These are phyloP conservation scores for Cucumis melo DNA, from an alignment of 306 rosid species.

Conservation along the genomic window DNA sequence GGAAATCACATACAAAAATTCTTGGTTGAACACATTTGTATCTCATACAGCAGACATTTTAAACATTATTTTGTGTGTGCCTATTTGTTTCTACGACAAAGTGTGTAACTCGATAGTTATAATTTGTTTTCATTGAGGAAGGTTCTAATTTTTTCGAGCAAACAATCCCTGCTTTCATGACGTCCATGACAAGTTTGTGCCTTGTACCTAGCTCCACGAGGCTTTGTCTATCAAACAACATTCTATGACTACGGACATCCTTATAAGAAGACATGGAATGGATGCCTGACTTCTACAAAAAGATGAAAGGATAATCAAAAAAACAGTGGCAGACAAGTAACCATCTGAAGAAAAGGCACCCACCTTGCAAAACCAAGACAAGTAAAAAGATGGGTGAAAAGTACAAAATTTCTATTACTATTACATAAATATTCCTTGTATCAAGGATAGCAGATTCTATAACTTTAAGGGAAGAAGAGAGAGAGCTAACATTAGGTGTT, in stretches of 20 bases:
- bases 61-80: neutral
- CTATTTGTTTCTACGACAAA: neutral
- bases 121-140: neutral
- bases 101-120: neutral
- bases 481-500: slow-evolving; percentile 78
- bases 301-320: neutral
- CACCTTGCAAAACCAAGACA: neutral
- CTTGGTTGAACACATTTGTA: neutral
- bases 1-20: neutral
- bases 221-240: neutral
- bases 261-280: neutral
- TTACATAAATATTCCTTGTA: neutral
- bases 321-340: neutral
- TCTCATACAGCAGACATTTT: neutral
- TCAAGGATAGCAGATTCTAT: neutral
- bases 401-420: neutral
- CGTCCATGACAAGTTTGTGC: neutral
- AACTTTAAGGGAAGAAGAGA: neutral
- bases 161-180: neutral
- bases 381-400: neutral
- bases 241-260: neutral
- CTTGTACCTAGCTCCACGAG: neutral
- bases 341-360: neutral
- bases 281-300: neutral
- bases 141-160: neutral